Conservation (phyloP, 192 early-diverging fungal species). For the Backusella morwellensis region DNA sequence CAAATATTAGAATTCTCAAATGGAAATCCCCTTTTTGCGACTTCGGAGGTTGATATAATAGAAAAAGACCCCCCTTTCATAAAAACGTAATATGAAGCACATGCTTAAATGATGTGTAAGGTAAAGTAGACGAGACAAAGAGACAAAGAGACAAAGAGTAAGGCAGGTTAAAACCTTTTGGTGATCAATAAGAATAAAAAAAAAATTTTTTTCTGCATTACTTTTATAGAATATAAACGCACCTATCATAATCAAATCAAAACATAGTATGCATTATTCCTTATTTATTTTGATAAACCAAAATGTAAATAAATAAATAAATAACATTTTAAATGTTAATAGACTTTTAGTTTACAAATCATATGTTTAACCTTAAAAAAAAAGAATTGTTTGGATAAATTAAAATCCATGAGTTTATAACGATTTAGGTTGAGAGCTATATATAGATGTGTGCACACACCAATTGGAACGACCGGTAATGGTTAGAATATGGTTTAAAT, state of each 20-base stretch:
- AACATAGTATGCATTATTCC: neutral
- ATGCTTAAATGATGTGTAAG: neutral
- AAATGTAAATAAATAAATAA: neutral
- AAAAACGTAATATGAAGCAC: neutral
- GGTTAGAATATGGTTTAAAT: neutral
- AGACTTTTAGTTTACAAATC: neutral
- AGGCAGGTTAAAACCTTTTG: neutral
- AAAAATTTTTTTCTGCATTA: neutral
- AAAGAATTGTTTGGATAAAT: neutral
- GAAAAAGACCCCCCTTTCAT: neutral
- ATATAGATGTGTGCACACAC: neutral
- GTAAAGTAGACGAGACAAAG: neutral
- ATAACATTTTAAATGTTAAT: neutral
- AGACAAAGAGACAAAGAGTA: neutral
- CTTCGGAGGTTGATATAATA: neutral
- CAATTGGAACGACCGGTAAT: neutral
- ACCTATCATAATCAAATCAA: neutral
- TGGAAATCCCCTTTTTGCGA: neutral
- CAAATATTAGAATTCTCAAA: neutral
- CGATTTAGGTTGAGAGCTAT: too few species aligned
- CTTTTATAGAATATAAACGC: neutral
- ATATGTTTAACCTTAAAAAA: neutral
- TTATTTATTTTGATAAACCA: too few species aligned
- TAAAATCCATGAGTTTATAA: neutral
- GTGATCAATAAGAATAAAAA: neutral